A percentile compares a stretch with the other conserved stretches of the same genome.
phyloP scores from a whole-genome alignment of 1,139 yeast species.

The Yamadazyma kanchanaburiensis region DNA sequence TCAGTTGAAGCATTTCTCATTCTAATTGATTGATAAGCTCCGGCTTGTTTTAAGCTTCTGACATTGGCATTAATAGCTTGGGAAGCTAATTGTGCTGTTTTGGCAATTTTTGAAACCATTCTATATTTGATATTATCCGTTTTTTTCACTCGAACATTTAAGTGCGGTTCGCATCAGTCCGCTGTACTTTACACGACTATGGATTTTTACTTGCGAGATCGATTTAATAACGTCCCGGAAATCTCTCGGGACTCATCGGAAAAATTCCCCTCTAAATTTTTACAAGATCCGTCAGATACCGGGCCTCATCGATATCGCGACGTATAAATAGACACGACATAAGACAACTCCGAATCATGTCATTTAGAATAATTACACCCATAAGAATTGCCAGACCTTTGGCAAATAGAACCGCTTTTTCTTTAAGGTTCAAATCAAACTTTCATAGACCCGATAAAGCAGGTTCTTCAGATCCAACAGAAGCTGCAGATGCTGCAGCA shows the following conservation, averaged over 20 bases:
- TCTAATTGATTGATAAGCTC: conserved; percentile 37
- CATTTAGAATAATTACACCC: no score
- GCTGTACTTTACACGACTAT: conserved; percentile 7
- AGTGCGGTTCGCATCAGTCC: conserved; percentile 7
- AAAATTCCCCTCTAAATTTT: no score
- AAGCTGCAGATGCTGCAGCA: conserved; percentile 69
- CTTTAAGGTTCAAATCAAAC: conserved; percentile 14
- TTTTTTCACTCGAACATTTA: conserved; percentile 1
- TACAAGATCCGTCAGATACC: no score
- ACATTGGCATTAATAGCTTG: conserved; percentile 3
- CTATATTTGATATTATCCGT: conserved; percentile 5
- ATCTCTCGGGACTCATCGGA: no score
- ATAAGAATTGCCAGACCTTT: no score
- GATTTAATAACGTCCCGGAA: conserved; percentile 1
- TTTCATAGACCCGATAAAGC: conserved; percentile 39
- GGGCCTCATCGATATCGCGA: no score
- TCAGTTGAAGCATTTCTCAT: conserved; percentile 45
- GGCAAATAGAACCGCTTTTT: no score
- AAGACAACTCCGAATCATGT: no score
- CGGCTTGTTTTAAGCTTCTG: conserved; percentile 21
- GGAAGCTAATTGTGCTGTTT: conserved; percentile 40
- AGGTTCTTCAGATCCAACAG: conserved; percentile 43
- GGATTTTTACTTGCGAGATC: conserved; percentile 1
- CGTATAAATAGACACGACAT: no score
- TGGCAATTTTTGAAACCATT: conserved; percentile 38